Base-by-base conservation (phyloP, 345 rosid species). In the Eucalyptus rudis region DNA sequence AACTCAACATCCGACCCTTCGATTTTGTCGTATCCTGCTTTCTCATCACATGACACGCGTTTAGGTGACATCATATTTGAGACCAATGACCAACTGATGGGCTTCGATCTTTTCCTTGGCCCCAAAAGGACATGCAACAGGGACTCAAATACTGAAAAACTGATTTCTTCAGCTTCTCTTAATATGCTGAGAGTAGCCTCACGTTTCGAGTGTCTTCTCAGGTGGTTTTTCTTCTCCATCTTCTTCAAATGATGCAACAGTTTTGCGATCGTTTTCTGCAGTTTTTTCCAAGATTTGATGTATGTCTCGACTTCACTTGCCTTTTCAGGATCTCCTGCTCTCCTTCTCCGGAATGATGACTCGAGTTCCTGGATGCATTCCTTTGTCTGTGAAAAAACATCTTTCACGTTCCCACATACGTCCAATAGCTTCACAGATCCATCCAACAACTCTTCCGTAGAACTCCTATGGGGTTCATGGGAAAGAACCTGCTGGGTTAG, bases 401-500 rank as follows among this genome's bases (percentile, higher is more conserved):
- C 91, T 81, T 49, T 86, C 13, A 47, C 66, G 50, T 45, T 59
- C 45, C 83, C 83, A 36, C 83, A 71, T 24, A 36, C 83, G 45
- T 91, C 89, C 89, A 87, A 85, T 43, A 90, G 45, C 84, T 87
- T 56, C 54, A 90, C 89, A 85, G 90, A 88, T 66, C 90, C 89
- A 86, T 89, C 91, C 79, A 90, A 59, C 13, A 91, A 40, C 40
- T 62, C 88, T 36, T 90, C 91, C 20, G 64, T n/a, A 33, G 81
- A 54, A 83, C 85, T 86, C 52, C 76, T 59, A 51, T 83, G 16
- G 85, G 85, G 22, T 50, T 88, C 58, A 43, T 49, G 81, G 62
- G 87, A 66, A 31, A 89, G 58, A 31, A 27, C 89, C 76, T 90
- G 87, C 49, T 84, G 90, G 31, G 79, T 44, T 49, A n/a, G 89